Evolutionary conservation across 2,329 filamentous ascomycete genomes (phyloP).

Genomic region (Colletotrichum sp.): DNA sequence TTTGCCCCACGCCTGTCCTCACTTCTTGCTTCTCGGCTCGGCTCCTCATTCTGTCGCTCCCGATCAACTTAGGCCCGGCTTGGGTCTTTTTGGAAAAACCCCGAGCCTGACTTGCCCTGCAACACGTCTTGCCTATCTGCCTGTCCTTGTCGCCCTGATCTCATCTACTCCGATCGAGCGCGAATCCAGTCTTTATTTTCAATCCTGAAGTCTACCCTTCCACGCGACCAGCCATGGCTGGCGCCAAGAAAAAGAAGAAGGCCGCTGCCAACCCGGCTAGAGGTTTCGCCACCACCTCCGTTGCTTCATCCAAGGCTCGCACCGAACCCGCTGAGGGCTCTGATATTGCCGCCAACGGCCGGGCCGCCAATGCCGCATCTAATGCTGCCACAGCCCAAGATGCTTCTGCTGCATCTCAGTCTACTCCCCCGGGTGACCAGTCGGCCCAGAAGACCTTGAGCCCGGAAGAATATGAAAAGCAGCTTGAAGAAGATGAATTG

Average conservation of each 20-base stretch:
- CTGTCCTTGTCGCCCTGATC: background rate
- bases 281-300: constrained; percentile 92
- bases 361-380: background rate
- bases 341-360: constrained; percentile 18
- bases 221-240: constrained; percentile 61
- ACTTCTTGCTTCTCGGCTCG: constrained; percentile 3
- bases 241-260: constrained; percentile 89
- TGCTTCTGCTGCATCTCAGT: constrained; percentile 32
- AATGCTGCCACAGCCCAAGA: background rate
- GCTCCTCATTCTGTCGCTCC: background rate
- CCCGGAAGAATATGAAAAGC: constrained; percentile 87
- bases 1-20: background rate
- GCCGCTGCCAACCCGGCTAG: constrained; percentile 83
- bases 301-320: constrained; percentile 78
- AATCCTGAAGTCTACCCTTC: background rate
- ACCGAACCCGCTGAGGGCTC: constrained; percentile 56
- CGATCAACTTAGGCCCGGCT: background rate
- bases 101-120: background rate
- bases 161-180: background rate
- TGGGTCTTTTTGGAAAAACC: background rate
- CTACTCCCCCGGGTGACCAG: constrained; percentile 24
- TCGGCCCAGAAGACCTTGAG: constrained; percentile 59
- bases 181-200: background rate
- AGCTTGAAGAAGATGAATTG: constrained; percentile 89
- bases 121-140: background rate